phyloP scores from a whole-genome alignment of 768 basidiomycete genomes.

The Neoboletus subvelutipes region DNA sequence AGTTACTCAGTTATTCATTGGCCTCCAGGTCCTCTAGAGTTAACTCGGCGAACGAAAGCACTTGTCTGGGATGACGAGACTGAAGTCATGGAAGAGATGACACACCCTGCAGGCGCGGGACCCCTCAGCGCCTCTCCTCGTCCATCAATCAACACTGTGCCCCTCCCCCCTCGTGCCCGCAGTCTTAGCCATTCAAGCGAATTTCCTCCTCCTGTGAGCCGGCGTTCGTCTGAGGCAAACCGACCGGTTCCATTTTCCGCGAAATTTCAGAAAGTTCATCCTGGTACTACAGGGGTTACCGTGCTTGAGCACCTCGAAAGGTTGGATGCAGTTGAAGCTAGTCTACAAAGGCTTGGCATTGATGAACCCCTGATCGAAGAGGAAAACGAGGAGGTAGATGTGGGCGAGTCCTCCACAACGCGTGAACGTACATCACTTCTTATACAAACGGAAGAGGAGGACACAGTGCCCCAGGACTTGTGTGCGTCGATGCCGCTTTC shows the following conservation, averaged over 20 bases:
- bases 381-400: slow-evolving; percentile 61
- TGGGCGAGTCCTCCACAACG: slow-evolving; percentile 48
- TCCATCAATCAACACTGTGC: slow-evolving; percentile 61
- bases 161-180: slow-evolving; percentile 51
- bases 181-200: slow-evolving; percentile 60
- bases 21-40: slow-evolving; percentile 75
- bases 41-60: slow-evolving; percentile 79
- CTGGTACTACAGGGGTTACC: slow-evolving; percentile 83
- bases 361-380: slow-evolving; percentile 51
- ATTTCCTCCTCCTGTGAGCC: slow-evolving; percentile 71
- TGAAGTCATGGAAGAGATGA: slow-evolving; percentile 61
- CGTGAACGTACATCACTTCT: slow-evolving; percentile 15
- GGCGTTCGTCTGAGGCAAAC: slow-evolving; percentile 59
- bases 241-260: slow-evolving; percentile 81
- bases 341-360: slow-evolving; percentile 68
- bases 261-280: slow-evolving; percentile 82
- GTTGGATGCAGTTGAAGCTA: slow-evolving; percentile 78
- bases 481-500: slow-evolving; percentile 47
- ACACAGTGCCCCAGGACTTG: slow-evolving; percentile 10
- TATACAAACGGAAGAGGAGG: slow-evolving; percentile 33
- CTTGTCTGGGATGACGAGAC: slow-evolving; percentile 86
- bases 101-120: slow-evolving; percentile 32
- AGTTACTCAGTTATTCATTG: slow-evolving; percentile 9
- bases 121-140: slow-evolving; percentile 52
- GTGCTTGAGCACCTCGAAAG: slow-evolving; percentile 85